phyloP scores from a whole-genome alignment of 495 filamentous ascomycete species.

The Hypoxylon subgilvum region DNA sequence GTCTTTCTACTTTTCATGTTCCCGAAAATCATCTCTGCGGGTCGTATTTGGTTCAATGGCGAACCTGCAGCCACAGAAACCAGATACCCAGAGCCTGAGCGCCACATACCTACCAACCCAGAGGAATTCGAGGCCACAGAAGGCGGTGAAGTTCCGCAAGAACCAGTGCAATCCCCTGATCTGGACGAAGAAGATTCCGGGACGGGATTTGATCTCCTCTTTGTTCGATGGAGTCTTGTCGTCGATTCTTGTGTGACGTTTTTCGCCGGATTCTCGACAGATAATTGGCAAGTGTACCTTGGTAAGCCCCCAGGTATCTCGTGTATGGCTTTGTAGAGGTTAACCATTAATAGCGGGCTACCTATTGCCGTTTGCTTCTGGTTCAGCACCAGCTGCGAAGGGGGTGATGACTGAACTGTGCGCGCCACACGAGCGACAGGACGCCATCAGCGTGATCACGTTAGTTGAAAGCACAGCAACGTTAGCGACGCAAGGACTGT shows the following conservation, averaged over 20 bases:
- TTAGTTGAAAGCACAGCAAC: slow-evolving; percentile 62
- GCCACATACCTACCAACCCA: slow-evolving; percentile 40
- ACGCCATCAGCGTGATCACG: slow-evolving; percentile 62
- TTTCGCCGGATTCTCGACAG: slow-evolving; percentile 54
- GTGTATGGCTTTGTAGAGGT: not conserved
- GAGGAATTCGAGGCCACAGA: slow-evolving; percentile 49
- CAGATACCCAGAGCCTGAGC: slow-evolving; percentile 7
- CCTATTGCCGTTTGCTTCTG: slow-evolving; percentile 61
- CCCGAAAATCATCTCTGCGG: slow-evolving; percentile 58
- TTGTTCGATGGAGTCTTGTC: slow-evolving; percentile 58
- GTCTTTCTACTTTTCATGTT: slow-evolving; percentile 61
- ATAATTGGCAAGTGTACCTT: slow-evolving; percentile 62
- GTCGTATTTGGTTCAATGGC: slow-evolving; percentile 53
- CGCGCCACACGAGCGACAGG: slow-evolving; percentile 50
- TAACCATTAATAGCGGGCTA: slow-evolving; percentile 44
- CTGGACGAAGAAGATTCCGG: slow-evolving; percentile 40
- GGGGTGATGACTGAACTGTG: slow-evolving; percentile 65
- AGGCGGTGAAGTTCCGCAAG: slow-evolving; percentile 49
- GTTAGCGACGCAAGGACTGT: slow-evolving; percentile 58
- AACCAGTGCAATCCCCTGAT: slow-evolving; percentile 44
- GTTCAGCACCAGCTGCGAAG: slow-evolving; percentile 62
- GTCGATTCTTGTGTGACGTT: slow-evolving; percentile 59
- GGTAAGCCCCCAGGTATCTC: slow-evolving; percentile 31
- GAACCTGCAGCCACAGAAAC: slow-evolving; percentile 5
- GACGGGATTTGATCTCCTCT: slow-evolving; percentile 60